Conservation (phyloP, 129 eudicot genomes). For the Artemisia tridentata region DNA sequence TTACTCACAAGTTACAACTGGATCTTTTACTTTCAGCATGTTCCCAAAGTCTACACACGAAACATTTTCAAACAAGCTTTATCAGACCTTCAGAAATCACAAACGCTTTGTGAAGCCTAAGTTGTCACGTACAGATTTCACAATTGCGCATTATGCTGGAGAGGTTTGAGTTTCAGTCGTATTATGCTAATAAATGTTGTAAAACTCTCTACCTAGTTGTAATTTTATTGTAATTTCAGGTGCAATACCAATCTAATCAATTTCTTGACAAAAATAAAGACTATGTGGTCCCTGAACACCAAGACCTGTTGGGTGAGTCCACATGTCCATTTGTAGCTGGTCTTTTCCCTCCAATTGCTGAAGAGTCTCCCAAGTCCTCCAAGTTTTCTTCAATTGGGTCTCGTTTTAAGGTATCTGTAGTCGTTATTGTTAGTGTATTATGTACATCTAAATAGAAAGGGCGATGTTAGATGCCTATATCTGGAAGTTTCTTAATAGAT, state of each 20-base stretch:
- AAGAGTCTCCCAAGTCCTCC: conserved; percentile 84
- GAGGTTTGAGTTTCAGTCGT: conserved; percentile 56
- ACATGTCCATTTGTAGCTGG: conserved; percentile 88
- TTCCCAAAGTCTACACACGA: conserved; percentile 98
- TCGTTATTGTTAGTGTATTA: background rate
- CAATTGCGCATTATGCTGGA: conserved; percentile 94
- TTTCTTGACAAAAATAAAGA: conserved; percentile 98
- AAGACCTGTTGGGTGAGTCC: conserved; percentile 82
- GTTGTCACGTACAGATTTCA: conserved; percentile 88
- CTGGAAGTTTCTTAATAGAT: too few relatives aligned
- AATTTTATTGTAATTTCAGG: conserved; percentile 42
- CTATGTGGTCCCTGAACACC: conserved; percentile 97
- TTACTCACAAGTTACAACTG: background rate
- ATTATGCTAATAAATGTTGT: conserved; percentile 2
- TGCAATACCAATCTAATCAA: conserved; percentile 83
- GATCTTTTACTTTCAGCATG: conserved; percentile 60
- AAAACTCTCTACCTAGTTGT: background rate
- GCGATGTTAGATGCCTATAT: background rate
- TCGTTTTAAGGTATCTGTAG: conserved; percentile 77
- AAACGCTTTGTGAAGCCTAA: conserved; percentile 95
- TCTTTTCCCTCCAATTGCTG: conserved; percentile 83
- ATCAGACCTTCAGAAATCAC: conserved; percentile 78
- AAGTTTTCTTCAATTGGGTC: conserved; percentile 96
- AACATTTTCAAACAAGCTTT: conserved; percentile 90
- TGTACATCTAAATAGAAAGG: background rate